A percentile compares a stretch with the other conserved stretches of the same genome.
Conservation (phyloP, 306 rosid species). For the Vigna angularis region DNA sequence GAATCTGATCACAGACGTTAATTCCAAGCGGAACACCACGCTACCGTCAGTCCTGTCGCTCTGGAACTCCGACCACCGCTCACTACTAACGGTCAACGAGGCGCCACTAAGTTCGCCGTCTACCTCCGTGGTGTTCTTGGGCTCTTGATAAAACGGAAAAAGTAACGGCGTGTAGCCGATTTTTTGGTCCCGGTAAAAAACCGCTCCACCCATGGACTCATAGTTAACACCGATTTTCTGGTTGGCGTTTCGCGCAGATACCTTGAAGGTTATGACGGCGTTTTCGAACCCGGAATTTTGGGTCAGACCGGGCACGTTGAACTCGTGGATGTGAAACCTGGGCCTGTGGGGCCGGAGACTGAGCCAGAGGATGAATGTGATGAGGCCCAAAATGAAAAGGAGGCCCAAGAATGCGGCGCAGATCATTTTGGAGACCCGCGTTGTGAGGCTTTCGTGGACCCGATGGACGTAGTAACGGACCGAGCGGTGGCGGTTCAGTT, state of each 20-base stretch:
- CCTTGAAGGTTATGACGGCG: constrained; percentile 56
- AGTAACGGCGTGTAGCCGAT: constrained; percentile 61
- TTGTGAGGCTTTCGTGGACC: constrained; percentile 81
- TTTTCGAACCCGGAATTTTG: constrained; percentile 56
- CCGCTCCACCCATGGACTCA: constrained; percentile 60
- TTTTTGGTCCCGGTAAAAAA: constrained; percentile 63
- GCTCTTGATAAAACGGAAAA: constrained; percentile 61
- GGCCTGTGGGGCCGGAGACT: constrained; percentile 95
- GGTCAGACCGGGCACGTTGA: constrained; percentile 65
- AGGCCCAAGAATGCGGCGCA: constrained; percentile 72
- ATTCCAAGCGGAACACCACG: constrained; percentile 69
- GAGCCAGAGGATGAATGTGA: constrained; percentile 77
- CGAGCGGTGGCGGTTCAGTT: constrained; percentile 69
- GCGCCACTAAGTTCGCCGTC: constrained; percentile 56
- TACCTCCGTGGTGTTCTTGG: constrained; percentile 65
- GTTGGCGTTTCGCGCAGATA: constrained; percentile 76
- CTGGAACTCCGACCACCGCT: constrained; percentile 70
- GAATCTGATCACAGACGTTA: constrained; percentile 66
- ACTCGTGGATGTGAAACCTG: constrained; percentile 65
- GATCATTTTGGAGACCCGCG: constrained; percentile 67
- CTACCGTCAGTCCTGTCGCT: constrained; percentile 64
- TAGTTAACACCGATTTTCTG: constrained; percentile 69
- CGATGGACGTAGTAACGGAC: constrained; percentile 71
- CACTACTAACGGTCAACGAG: constrained; percentile 55
- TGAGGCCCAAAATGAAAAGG: constrained; percentile 61